These are phyloP conservation scores for Allium cepa DNA, from an alignment of 106 monocot species.

Conservation along the genomic window DNA sequence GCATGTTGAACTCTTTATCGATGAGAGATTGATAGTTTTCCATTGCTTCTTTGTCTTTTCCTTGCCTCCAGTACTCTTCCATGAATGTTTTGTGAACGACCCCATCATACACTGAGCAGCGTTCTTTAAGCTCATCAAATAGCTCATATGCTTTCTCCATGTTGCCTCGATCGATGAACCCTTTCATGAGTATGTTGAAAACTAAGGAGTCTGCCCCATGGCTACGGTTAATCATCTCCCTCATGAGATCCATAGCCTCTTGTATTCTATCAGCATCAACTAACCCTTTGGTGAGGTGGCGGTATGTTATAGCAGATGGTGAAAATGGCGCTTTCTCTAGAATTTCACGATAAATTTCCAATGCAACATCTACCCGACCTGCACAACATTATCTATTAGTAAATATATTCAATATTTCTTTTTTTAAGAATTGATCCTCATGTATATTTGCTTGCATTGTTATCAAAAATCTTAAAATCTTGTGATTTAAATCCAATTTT, in stretches of 20 bases:
- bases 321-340: constrained; percentile 80
- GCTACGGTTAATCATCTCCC: constrained; percentile 81
- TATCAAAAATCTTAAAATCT: too few species aligned
- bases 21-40: constrained; percentile 75
- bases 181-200: constrained; percentile 79
- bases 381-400: constrained; percentile 35
- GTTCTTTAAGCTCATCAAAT: constrained; percentile 73
- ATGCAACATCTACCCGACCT: constrained; percentile 50
- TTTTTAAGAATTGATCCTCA: too few species aligned
- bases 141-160: constrained; percentile 79
- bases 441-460: too few species aligned
- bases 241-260: constrained; percentile 68
- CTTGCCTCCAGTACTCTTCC: constrained; percentile 79
- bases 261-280: constrained; percentile 56
- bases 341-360: constrained; percentile 65
- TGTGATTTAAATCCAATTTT: too few species aligned
- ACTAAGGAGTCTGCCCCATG: constrained; percentile 94
- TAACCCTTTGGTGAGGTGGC: constrained; percentile 91
- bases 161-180: constrained; percentile 63
- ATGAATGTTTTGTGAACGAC: constrained; percentile 79
- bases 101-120: constrained; percentile 85
- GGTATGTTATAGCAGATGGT: constrained; percentile 84
- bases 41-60: constrained; percentile 94
- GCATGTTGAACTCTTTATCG: constrained; percentile 84
- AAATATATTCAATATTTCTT: too few species aligned